Evolutionary conservation across 2,329 filamentous ascomycete genomes (phyloP), one percentile per base, ranked within the genome.

Genomic region (Aureobasidium leucospermi): DNA sequence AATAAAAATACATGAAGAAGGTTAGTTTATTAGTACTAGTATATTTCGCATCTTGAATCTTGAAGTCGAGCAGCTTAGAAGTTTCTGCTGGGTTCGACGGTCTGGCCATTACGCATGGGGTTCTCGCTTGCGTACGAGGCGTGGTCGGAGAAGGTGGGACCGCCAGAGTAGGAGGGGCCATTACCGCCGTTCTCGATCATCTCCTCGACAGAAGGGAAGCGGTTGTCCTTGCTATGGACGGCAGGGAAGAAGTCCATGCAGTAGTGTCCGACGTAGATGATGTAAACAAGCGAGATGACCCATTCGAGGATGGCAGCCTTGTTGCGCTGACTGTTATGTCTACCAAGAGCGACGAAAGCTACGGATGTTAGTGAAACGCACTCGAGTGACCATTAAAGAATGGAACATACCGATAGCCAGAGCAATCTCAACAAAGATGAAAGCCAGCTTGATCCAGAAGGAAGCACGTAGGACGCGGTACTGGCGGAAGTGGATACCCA

Each of bases 211-310:
- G 68, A 71, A 7, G 66, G 73, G 58, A 64, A 71, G 39, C 66
- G 67, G 48, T 68, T 56, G 64, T 76, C 70, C 64, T 81, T 83
- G 10, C 85, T 88, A 63, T 81, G 78, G 2, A 88, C 78, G 10
- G 90, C 89, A 0, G 94, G 94, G 64, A 89, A 80, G 52, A 99
- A 84, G 75, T 99, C 93, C 70, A 96, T 80, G 68, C 87, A 81
- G 78, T 96, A 97, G 62, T 87, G 90, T 63, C 93, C 81, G 62
- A 95, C 80, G 75, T 96, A 97, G 69, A 92, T 87, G 57, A 88
- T 89, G 76, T 92, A 96, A 69, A 96, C 79, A 69, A 96, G 85
- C 34, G 90, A 84, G 64, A 96, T 85, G 62, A 84, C 72, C 84
- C 84, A 87, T 75, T 97, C 93, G 34, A 96, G 73, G 56, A 95